These are phyloP conservation scores for Ampelocalamus luodianensis DNA, from an alignment of 176 grass and related monocot species.

Conservation along the genomic window DNA sequence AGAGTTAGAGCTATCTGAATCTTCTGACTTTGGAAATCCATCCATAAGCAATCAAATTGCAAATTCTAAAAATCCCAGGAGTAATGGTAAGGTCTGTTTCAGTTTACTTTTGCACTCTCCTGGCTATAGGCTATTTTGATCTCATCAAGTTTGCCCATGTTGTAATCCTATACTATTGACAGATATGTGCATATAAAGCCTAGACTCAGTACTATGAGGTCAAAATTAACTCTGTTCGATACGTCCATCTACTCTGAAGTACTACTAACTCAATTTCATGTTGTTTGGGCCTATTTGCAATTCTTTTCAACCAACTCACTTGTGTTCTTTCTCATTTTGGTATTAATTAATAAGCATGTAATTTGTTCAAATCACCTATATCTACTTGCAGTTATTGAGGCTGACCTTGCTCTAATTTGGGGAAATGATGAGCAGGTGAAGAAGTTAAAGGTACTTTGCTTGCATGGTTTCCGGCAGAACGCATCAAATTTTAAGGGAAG, in stretches of 20 bases:
- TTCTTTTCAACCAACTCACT: background rate
- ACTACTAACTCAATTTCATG: background rate
- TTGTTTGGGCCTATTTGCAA: background rate
- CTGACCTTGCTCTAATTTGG: conserved; percentile 1
- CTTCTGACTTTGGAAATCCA: too few relatives aligned
- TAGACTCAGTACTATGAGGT: background rate
- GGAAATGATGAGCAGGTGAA: conserved; percentile 43
- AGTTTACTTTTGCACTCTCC: conserved; percentile 15
- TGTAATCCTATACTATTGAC: background rate
- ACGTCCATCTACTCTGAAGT: background rate
- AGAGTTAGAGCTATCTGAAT: too few relatives aligned
- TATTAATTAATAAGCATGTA: conserved; percentile 1
- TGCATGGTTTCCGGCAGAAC: conserved; percentile 97
- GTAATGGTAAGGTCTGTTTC: conserved; percentile 98
- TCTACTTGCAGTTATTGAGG: conserved; percentile 6
- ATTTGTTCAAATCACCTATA: background rate
- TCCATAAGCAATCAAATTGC: too few relatives aligned
- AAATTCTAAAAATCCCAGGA: too few relatives aligned
- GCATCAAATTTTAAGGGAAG: conserved; percentile 91
- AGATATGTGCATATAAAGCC: background rate
- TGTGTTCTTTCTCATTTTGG: conserved; percentile 6
- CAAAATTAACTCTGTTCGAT: background rate
- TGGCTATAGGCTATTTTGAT: background rate
- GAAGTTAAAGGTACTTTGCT: conserved; percentile 81
- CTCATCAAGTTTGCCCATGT: background rate